Conservation (phyloP, 148 eudicot genomes). For the Cornus controversa region DNA sequence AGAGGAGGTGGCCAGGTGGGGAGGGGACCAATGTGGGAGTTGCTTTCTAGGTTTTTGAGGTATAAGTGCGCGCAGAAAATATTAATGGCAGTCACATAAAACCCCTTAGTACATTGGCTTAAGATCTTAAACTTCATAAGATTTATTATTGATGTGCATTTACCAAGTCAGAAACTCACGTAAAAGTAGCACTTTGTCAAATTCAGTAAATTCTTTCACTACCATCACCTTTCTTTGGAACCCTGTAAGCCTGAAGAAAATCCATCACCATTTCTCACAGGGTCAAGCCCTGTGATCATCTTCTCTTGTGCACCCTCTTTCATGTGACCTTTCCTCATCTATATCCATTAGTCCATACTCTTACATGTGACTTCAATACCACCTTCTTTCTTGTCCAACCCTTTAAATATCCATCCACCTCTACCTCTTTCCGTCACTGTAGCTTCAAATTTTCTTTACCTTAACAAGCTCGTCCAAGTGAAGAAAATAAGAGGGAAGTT, state of each 20-base stretch:
- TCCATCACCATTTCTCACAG: not conserved
- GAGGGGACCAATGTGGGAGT: not conserved
- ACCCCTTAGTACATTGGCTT: not conserved
- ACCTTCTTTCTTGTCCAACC: constrained; percentile 1
- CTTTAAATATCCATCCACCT: constrained; percentile 1
- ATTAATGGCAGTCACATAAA: constrained; percentile 17
- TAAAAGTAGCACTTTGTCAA: not conserved
- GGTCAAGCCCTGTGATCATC: constrained; percentile 35
- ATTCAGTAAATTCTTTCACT: not conserved
- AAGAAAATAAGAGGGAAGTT: not conserved
- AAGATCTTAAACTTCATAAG: not conserved
- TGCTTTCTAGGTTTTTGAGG: not conserved
- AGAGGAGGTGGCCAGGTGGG: not conserved
- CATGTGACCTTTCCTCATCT: constrained; percentile 31
- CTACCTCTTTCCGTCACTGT: not conserved
- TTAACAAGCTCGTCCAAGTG: not conserved
- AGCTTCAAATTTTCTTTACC: not conserved
- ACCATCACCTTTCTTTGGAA: not conserved
- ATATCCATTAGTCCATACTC: not conserved
- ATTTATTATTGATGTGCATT: not conserved
- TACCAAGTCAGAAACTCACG: constrained; percentile 6
- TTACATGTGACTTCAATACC: constrained; percentile 50
- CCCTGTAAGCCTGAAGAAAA: not conserved
- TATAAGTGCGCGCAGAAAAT: not conserved
- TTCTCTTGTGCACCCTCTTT: constrained; percentile 22